Evolutionary conservation across 768 basidiomycete genomes (phyloP), one percentile per base, ranked within the genome.

Genomic region (Pleurotus platypus): DNA sequence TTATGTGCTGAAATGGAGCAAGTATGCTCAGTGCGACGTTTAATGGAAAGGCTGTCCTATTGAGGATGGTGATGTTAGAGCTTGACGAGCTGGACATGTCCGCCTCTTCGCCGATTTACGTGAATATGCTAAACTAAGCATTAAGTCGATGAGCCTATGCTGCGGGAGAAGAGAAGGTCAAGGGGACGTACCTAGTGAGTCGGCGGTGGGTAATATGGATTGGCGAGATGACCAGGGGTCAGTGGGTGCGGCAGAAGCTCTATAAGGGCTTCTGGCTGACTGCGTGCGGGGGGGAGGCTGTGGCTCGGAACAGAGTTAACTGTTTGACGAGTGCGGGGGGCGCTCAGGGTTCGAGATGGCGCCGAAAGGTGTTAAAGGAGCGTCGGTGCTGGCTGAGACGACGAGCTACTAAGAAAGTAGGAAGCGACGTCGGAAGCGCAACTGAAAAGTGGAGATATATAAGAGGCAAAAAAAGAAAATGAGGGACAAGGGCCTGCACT

Each of bases 41-140:
- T 45, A 59, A 43, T n/a, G 58, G 58, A 39, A 59, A 59, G 1
- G 58, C 53, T 12, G 58, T 59, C 45, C 27, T 45, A 18, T 59
- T 59, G 51, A 54, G 37, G 46, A 59, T 39, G 42, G 54, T 27
- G 20, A 59, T 48, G 30, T 39, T 24, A n/a, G 58, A 55, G n/a
- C 37, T 9, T 42, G 39, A 54, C n/a, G 51, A 39, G 12, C 24
- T 20, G 13, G 51, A 54, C 51, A 54, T 54, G 39, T 30, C 49
- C 16, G 16, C 43, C 43, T n/a, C n/a, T 22, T 45, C 20, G 43
- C 20, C 43, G 20, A 45, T 45, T 16, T 16, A 24, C 27, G 26
- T 35, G 27, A 37, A 16, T 35, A 35, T 35, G 3, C 30, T 35
- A 54, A 38, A 22, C 38, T 26, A 30, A 30, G 20, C 22, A 30